Base-by-base conservation (phyloP, 73 alveolate species). In the Paraurostyla sp. region DNA sequence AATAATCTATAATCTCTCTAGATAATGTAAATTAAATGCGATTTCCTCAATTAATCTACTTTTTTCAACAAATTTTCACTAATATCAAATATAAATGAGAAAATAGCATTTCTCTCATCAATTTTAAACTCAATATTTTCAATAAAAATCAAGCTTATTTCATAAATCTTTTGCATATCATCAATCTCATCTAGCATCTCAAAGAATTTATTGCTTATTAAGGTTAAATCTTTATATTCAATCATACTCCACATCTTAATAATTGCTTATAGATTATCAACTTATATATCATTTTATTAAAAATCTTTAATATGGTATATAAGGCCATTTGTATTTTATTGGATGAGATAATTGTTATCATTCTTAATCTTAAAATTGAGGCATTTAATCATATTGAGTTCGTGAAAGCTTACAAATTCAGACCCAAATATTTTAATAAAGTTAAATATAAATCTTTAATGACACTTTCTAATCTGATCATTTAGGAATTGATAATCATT, bases 371-470 rank as follows among this genome's bases (percentile, higher is more conserved):
- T 65, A 20, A 65, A 2, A 38, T 65, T 65, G 2, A 65, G 41
- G 41, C 58, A 65, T 40, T 38, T 65, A 3, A 38, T 33, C 23
- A 65, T 9, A 40, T 38, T 65, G 0, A 65, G 58, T 38, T 65
- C 82, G 41, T 33, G 35, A 65, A 65, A 65, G 41, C 58, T 65
- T 4, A 65, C 13, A 40, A 65, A 65, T 30, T 65, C 82, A 38
- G 41, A 13, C 13, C 82, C 82, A 65, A 65, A 65, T 65, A 65
- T 65, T 40, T 35, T 65, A n/a, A 65, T 65, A 35, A 65, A 65
- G 58, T 65, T 65, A 6, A 65, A 65, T 35, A 65, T 9, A 40
- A 16, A 65, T 38, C 41, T 65, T 38, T 65, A 20, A 15, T 65
- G 35, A 22, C 82, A 56, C 25, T 65, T 65, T 2, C 16, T 15